These are phyloP conservation scores for Fusarium irregulare DNA, from an alignment of 2,329 filamentous ascomycete species.

Conservation along the genomic window DNA sequence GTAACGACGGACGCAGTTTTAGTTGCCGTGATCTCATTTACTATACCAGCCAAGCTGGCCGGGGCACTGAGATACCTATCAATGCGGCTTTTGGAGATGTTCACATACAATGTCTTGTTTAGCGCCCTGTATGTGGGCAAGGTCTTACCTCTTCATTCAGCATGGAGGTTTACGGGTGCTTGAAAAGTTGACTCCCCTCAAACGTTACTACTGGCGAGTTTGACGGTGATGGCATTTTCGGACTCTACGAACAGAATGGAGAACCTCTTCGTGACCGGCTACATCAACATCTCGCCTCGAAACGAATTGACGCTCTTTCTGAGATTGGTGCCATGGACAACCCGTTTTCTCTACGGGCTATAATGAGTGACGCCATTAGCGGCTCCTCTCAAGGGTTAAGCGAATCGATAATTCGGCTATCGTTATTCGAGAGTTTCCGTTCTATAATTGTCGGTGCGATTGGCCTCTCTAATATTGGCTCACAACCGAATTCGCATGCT, in stretches of 20 bases:
- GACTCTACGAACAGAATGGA: neutral
- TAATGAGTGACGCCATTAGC: conserved; percentile 24
- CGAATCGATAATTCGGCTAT: conserved; percentile 1
- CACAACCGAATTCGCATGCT: neutral
- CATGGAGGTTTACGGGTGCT: conserved; percentile 8
- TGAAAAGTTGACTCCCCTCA: neutral
- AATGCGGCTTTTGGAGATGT: neutral
- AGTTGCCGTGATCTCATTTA: neutral
- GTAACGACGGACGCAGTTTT: conserved; percentile 6
- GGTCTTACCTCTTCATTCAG: neutral
- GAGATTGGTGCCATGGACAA: conserved; percentile 7
- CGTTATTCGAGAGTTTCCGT: conserved; percentile 37
- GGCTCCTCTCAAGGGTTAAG: conserved; percentile 1
- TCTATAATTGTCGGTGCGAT: conserved; percentile 7
- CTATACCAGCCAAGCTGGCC: conserved; percentile 11
- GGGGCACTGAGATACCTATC: conserved; percentile 12
- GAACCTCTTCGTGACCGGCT: neutral
- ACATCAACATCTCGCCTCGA: neutral
- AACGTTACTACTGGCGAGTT: neutral
- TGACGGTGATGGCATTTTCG: neutral
- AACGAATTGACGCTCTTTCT: neutral
- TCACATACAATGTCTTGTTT: neutral
- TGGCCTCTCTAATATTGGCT: neutral
- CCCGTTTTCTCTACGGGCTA: conserved; percentile 13
- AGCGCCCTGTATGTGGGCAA: neutral